Percentiles rank a stretch among this genome's conserved stretches.
Evolutionary conservation across 495 filamentous ascomycete species (phyloP).

Genomic region (Achaetomiella virescens): DNA sequence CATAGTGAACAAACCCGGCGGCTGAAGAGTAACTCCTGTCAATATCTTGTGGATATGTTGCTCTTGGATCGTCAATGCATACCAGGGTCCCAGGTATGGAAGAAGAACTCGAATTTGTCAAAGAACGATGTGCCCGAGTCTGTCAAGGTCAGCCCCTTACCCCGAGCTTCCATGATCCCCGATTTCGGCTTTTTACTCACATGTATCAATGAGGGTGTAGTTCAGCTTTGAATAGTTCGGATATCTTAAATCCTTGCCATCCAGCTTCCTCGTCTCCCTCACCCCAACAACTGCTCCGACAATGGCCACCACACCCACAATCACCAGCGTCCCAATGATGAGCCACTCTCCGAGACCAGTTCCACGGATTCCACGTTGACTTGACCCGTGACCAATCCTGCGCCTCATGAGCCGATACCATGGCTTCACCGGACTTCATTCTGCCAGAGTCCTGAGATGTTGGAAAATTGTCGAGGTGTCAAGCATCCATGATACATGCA

Average conservation of each 20-base stretch:
- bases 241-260: constrained; percentile 23
- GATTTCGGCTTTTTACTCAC: constrained; percentile 16
- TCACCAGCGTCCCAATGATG: constrained; percentile 14
- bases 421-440: not conserved
- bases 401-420: not conserved
- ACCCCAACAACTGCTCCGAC: constrained; percentile 47
- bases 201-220: constrained; percentile 33
- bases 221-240: constrained; percentile 35
- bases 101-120: constrained; percentile 47
- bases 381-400: too few relatives aligned
- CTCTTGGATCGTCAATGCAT: not conserved
- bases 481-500: too few relatives aligned
- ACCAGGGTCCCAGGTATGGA: constrained; percentile 27
- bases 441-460: not conserved
- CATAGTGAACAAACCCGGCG: constrained; percentile 42
- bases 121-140: constrained; percentile 46
- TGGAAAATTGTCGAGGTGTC: too few relatives aligned
- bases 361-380: constrained; percentile 31
- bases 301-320: constrained; percentile 37
- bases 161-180: not conserved
- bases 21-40: constrained; percentile 9
- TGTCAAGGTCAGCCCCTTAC: constrained; percentile 12
- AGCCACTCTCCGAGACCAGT: constrained; percentile 39
- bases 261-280: constrained; percentile 40
- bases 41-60: too few relatives aligned